These are phyloP conservation scores for Wickerhamiella alocasiicola DNA, from an alignment of 805 yeast genomes.

Conservation along the genomic window DNA sequence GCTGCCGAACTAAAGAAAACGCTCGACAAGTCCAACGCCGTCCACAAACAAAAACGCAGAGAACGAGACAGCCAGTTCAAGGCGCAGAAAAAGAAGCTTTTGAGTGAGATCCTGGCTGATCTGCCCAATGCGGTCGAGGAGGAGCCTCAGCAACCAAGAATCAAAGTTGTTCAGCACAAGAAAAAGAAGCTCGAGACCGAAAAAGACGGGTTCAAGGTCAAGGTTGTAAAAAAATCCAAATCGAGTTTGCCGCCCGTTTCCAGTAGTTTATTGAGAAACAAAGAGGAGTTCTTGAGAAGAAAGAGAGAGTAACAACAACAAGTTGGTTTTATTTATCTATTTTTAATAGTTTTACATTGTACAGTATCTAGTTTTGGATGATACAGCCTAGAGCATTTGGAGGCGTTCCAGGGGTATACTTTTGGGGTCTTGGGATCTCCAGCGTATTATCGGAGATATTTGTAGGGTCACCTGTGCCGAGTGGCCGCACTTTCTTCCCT, in stretches of 20 bases:
- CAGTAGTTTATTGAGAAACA: slow-evolving; percentile 11
- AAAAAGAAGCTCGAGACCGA: slow-evolving; percentile 12
- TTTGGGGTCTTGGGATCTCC: too few relatives aligned
- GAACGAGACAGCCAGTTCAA: slow-evolving; percentile 21
- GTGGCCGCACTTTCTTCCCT: too few relatives aligned
- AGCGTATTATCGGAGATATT: too few relatives aligned
- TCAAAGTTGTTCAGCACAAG: slow-evolving; percentile 9
- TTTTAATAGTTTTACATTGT: too few relatives aligned
- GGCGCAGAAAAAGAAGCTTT: slow-evolving; percentile 19
- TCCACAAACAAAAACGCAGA: slow-evolving; percentile 22
- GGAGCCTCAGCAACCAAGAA: slow-evolving; percentile 6
- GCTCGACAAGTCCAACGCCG: slow-evolving; percentile 10
- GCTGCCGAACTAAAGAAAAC: slow-evolving; percentile 13
- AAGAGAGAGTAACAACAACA: slow-evolving; percentile 3
- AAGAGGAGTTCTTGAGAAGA: slow-evolving; percentile 23
- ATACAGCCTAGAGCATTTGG: too few relatives aligned
- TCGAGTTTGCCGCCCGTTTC: slow-evolving; percentile 23
- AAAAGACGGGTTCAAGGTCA: slow-evolving; percentile 21
- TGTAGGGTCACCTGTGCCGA: too few relatives aligned
- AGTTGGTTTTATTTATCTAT: too few relatives aligned
- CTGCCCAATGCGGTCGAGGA: slow-evolving; percentile 14
- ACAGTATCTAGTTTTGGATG: too few relatives aligned
- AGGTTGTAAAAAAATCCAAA: slow-evolving; percentile 17
- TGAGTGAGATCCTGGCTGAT: slow-evolving; percentile 21
- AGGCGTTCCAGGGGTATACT: too few relatives aligned